Base-by-base conservation (phyloP, 164 flowering plant species). In the Chimonanthus salicifolius region DNA sequence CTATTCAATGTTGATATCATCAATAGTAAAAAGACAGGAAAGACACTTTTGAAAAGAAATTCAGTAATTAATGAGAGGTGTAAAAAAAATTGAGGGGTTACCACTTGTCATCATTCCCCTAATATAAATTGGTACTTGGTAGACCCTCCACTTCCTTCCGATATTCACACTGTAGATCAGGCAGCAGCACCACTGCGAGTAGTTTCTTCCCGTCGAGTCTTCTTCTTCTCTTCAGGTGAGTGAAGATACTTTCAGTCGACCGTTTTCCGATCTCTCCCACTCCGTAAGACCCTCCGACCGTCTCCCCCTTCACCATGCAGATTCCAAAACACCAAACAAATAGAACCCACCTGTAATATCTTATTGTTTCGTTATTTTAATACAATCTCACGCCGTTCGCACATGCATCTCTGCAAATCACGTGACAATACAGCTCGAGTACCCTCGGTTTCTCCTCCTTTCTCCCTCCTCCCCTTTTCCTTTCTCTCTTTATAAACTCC, bases 371-470 rank as follows among this genome's bases (percentile, higher is more conserved):
- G 43, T 70, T 51, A 51, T 70, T 70, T 58, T 45, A 46, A 18
- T 71, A 20, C 33, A 66, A 45, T 66, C 47, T n/a, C 49, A 7
- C 48, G 45, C 49, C 6, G 4, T 3, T 60, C 54, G 18, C 73
- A 58, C 73, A 58, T 71, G 73, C 49, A 64, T 48, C 5, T 58
- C 65, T 0, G 65, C 13, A 2, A 44, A 64, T 58, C 49, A 71
- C 65, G 65, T 71, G 73, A 44, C 10, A 6, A 1, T 58, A 65
- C 21, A 60, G 49, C 73, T 16, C 63, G 73, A 58, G 45, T 65
- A 64, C 20, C 73, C 73, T 71, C 64, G 73, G 65, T 63, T 5
- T 63, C 66, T 63, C 2, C 43, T 63, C 5, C 44, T 1, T 7
- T 21, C 66, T 63, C 44, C 21, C 9, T 48, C 43, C 48, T 13